Evolutionary conservation across 306 rosid genomes (phyloP), one percentile per base, ranked within the genome.

Genomic region (Cucumis cinereus): DNA sequence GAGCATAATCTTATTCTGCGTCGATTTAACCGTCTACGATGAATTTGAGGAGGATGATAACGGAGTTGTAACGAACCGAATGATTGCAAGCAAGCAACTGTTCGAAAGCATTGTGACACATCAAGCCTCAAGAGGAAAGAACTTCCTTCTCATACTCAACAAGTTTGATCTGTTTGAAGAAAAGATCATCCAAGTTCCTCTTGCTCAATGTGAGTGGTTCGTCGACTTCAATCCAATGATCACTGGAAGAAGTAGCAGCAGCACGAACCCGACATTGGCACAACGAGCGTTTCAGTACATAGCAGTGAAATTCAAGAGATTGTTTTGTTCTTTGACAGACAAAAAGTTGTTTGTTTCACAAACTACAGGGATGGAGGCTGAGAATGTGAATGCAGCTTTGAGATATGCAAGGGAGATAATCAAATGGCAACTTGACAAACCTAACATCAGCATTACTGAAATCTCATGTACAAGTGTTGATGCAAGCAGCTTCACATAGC

Each of bases 201-300:
- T 89, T 60, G 58, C 82, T 56, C 60, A 56, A 74, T 92, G 98
- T 26, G 90, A 87, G 79, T 92, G 96, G 98, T 90, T 92, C 78
- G 5, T 11, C 1, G 88, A 92, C 80, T 92, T 92, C 83, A 57
- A 85, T 58, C 91, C 98, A 1, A 77, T 87, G 28, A 77, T 81
- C 19, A 77, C 86, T 9, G 63, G 59, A 19, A 72, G 80, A 67
- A 72, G 64, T 64, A 79, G 55, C 50, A 78, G 47, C 43, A 76
- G 14, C 76, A 88, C 75, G 19, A 87, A 69, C 60, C 79, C 93
- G 53, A 54, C 92, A 11, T 53, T 90, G 53, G 84, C 91, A 53
- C 87, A 81, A 19, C 82, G 87, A 28, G 89, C 88, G 43, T 92
- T 86, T 71, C 93, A 88, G 75, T 90, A 86, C 64, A 74, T 92